Evolutionary conservation across 1,284 basidiomycete genomes (phyloP), one percentile per base, ranked within the genome.

Genomic region (Rhizoctonia solani): DNA sequence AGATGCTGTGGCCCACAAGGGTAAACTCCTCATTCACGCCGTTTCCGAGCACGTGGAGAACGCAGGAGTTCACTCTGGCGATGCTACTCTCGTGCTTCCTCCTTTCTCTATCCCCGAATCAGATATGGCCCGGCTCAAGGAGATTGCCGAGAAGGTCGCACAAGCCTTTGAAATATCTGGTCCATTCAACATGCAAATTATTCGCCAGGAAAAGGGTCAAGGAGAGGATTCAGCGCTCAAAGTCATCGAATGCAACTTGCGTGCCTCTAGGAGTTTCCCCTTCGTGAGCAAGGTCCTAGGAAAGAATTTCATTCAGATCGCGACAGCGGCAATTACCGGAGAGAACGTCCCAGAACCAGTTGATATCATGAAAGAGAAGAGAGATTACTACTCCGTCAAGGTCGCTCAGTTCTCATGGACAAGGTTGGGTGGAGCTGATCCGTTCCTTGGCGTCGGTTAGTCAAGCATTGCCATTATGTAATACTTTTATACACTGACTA

Each of bases 181-280:
- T 37, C 97, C 97, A 4, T 99, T 89, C 87, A 99, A 99, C 80
- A 99, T 99, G 95, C 97, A 99, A 79, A 87, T 99, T 77, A 99
- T 99, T 79, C 88, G 92, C 75, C 81, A 80, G 27, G 79, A 78
- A 13, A 74, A 77, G 29, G 83, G 82, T 56, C 81, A 85, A 25
- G 77, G 77, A 68, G 82, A 88, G 66, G 79, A 80, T 70, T 82
- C 89, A 6, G 82, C 85, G 69, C 86, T 99, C 74, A 99, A 98
- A 83, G 96, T 99, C 71, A 99, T 99, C 72, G 96, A 99, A 80
- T 99, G 97, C 79, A 99, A 99, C 80, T 82, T 99, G 61, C 93
- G 97, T 72, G 97, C 97, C 27, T 97, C 95, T 50, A 88, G 97
- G 49, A 97, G 93, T 53, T 99, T 98, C 91, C 97, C 97, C 72